Percentiles rank a stretch among this genome's conserved stretches.
Evolutionary conservation across 345 rosid species (phyloP).

Genomic region (Limnanthes douglasii): DNA sequence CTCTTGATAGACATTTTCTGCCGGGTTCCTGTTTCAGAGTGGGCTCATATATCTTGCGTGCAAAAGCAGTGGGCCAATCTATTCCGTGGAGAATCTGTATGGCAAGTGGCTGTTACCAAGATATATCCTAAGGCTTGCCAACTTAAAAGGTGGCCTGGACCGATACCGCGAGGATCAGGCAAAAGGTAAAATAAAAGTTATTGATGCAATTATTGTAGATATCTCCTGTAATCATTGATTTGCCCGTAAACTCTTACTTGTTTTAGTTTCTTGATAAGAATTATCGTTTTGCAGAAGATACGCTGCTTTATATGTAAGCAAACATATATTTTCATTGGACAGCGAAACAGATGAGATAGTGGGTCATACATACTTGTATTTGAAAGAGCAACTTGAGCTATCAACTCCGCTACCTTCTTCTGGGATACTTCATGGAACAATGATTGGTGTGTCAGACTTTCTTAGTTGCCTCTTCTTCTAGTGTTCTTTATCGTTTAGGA

Average conservation of each 20-base stretch:
- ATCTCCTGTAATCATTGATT: background rate
- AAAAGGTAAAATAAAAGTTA: slow-evolving; percentile 27
- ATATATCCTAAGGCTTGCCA: slow-evolving; percentile 35
- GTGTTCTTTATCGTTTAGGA: background rate
- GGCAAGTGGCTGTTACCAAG: slow-evolving; percentile 67
- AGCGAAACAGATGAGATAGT: slow-evolving; percentile 58
- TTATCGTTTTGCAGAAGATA: slow-evolving; percentile 54
- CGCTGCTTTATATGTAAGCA: slow-evolving; percentile 48
- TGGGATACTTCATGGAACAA: slow-evolving; percentile 63
- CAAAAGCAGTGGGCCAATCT: slow-evolving; percentile 62
- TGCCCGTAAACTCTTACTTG: background rate
- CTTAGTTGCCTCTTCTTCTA: background rate
- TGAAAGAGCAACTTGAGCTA: slow-evolving; percentile 78
- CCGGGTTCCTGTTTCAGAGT: slow-evolving; percentile 46
- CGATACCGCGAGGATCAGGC: slow-evolving; percentile 57
- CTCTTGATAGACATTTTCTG: slow-evolving; percentile 64
- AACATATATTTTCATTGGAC: slow-evolving; percentile 36
- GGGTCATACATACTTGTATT: slow-evolving; percentile 70
- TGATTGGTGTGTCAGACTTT: slow-evolving; percentile 42
- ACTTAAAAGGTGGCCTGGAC: slow-evolving; percentile 70
- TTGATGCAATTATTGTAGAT: background rate
- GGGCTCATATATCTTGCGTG: slow-evolving; percentile 50
- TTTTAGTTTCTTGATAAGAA: slow-evolving; percentile 2
- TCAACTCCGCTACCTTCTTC: slow-evolving; percentile 39
- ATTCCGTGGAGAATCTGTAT: slow-evolving; percentile 60